Base-by-base conservation (phyloP, 805 yeast genomes). In the Wickerhamomyces rabaulensis region DNA sequence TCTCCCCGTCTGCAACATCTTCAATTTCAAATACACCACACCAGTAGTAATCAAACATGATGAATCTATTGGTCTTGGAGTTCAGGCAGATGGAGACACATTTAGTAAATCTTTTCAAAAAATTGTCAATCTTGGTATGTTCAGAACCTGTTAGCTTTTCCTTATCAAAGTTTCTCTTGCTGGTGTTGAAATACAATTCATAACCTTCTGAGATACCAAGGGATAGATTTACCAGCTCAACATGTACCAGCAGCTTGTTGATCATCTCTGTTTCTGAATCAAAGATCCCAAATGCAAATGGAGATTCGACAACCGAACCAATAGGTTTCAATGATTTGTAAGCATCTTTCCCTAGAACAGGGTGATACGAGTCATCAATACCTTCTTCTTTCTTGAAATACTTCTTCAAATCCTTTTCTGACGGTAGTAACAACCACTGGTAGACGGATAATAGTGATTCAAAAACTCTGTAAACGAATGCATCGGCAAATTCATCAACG, bases 31-130 rank as follows among this genome's bases (percentile, higher is more conserved):
- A 60, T n/a, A 53, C 40, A 1, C 55, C 62, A 40, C 52, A 45
- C 63, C 63, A 60, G 22, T 56, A 53, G 40, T 60, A 60, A 38
- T 60, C 64, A 1, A 54, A 47, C 13, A 60, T 56, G 15, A 60
- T 45, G 40, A 60, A 60, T 39, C 55, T 52, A 25, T 48, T 52
- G 1, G 58, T 58, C 29, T 53, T 50, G 1, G 63, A 56, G 40
- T 57, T 60, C 22, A 60, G 42, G 41, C 64, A 60, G 12, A 56
- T 60, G 6, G 61, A 39, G 6, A 58, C 59, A 52, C 61, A 57
- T 36, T 58, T 60, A 9, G 57, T 42, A 39, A 60, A 60, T 20
- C 53, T 47, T 39, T 56, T 57, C 9, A 56, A 27, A 46, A 60
- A 60, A 40, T 60, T 60, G 39, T 50, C 49, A 13, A 50, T 44